A percentile compares a stretch with the other conserved stretches of the same genome.
phyloP scores from a whole-genome alignment of 1,139 yeast species.

The Starmera stellimalicola region DNA sequence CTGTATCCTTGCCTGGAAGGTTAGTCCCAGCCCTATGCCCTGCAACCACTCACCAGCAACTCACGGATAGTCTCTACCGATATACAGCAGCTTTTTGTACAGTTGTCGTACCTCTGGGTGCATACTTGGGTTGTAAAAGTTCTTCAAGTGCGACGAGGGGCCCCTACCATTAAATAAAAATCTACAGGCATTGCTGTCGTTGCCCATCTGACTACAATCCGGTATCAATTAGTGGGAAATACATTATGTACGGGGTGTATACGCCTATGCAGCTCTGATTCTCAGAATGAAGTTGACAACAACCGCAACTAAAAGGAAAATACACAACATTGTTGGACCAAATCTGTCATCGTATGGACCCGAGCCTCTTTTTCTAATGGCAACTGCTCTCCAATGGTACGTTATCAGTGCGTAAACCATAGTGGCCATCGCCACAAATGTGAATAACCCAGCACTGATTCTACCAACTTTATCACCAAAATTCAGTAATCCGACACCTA shows the following conservation, averaged over 20 bases:
- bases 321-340: constrained; percentile 97
- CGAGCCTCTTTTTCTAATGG: constrained; percentile 91
- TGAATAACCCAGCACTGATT: constrained; percentile 88
- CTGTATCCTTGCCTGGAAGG: constrained; percentile 9
- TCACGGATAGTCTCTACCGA: constrained; percentile 33
- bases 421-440: constrained; percentile 92
- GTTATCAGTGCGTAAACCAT: constrained; percentile 93
- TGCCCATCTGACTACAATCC: not conserved
- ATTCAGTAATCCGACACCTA: constrained; percentile 90
- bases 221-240: too few relatives aligned
- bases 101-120: constrained; percentile 26
- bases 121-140: too few relatives aligned
- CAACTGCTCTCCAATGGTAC: constrained; percentile 99
- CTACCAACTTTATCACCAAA: constrained; percentile 94
- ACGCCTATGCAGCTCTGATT: constrained; percentile 11
- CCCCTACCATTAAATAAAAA: too few relatives aligned
- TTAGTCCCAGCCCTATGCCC: not conserved
- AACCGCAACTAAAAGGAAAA: constrained; percentile 86
- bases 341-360: constrained; percentile 98
- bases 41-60: constrained; percentile 18
- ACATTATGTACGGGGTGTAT: too few relatives aligned
- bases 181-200: too few relatives aligned
- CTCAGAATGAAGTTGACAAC: constrained; percentile 85
- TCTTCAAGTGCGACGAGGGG: too few relatives aligned
- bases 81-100: constrained; percentile 26